Evolutionary conservation across 176 grass and related monocot species (phyloP).

Genomic region (Eleusine indica): DNA sequence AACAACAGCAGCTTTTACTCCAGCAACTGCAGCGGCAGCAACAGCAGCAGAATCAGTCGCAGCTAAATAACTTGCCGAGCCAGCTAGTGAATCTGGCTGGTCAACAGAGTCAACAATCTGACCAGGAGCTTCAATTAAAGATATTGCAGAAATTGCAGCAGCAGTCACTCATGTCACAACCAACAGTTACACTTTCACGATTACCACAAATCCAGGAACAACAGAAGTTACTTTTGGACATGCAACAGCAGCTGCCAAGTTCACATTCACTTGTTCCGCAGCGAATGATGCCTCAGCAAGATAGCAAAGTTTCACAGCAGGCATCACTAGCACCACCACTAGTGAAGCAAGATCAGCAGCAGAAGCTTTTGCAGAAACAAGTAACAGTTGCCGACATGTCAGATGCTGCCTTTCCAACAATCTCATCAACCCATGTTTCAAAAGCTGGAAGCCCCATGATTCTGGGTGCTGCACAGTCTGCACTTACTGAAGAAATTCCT

Average conservation of each 20-base stretch:
- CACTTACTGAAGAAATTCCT: slow-evolving; percentile 79
- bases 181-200: slow-evolving; percentile 53
- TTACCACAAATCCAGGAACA: slow-evolving; percentile 75
- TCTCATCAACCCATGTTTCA: slow-evolving; percentile 42
- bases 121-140: slow-evolving; percentile 80
- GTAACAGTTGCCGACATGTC: slow-evolving; percentile 44
- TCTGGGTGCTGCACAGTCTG: slow-evolving; percentile 69
- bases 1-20: slow-evolving; percentile 61
- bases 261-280: slow-evolving; percentile 59
- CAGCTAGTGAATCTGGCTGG: slow-evolving; percentile 60
- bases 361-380: slow-evolving; percentile 69
- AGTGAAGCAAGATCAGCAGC: slow-evolving; percentile 55
- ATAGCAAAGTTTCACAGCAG: slow-evolving; percentile 52
- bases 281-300: slow-evolving; percentile 56
- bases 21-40: slow-evolving; percentile 59
- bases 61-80: slow-evolving; percentile 59
- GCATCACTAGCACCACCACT: slow-evolving; percentile 24
- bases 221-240: slow-evolving; percentile 73
- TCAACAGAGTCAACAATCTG: slow-evolving; percentile 65
- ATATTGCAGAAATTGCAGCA: slow-evolving; percentile 85
- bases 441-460: slow-evolving; percentile 50
- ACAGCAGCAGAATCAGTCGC: slow-evolving; percentile 60
- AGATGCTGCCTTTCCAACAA: slow-evolving; percentile 48
- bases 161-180: slow-evolving; percentile 66
- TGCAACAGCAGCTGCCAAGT: slow-evolving; percentile 66